Evolutionary conservation across 2,329 filamentous ascomycete species (phyloP).

Genomic region (Phaeophleospora eucalypticola): DNA sequence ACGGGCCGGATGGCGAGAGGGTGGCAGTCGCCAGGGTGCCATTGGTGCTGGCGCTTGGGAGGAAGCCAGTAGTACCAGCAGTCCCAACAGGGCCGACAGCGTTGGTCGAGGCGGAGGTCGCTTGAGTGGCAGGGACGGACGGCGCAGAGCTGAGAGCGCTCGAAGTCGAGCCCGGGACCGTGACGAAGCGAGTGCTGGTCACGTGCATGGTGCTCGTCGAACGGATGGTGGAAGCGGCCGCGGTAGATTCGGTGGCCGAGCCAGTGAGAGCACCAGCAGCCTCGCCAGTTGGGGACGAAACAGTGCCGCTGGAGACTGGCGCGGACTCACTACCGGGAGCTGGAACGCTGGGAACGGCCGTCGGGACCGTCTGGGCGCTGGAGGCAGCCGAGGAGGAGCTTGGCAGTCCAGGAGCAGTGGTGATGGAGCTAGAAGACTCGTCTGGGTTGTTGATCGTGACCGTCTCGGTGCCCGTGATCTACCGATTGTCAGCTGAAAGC

Average conservation of each 20-base stretch:
- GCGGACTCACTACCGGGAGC: background rate
- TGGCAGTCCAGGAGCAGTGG: background rate
- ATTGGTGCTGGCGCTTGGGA: background rate
- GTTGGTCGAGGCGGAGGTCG: background rate
- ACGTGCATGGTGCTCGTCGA: background rate
- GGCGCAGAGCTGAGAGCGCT: background rate
- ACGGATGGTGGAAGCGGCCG: conserved; percentile 6
- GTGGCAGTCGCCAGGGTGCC: background rate
- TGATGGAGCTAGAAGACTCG: background rate
- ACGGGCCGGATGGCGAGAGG: background rate
- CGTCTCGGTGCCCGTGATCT: conserved; percentile 3
- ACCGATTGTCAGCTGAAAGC: no score
- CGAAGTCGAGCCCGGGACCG: background rate
- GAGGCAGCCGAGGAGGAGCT: background rate
- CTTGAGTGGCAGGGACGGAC: background rate
- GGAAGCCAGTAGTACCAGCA: background rate
- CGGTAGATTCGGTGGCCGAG: conserved; percentile 9
- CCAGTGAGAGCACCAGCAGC: conserved; percentile 14
- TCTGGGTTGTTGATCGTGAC: conserved; percentile 2
- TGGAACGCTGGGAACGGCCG: no score
- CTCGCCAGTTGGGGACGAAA: background rate
- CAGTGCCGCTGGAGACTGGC: background rate
- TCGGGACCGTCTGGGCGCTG: background rate
- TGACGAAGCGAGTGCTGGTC: conserved; percentile 5
- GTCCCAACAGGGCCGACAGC: background rate